phyloP scores from a whole-genome alignment of 2,329 filamentous ascomycete genomes.

The Monosporascus sp. region DNA sequence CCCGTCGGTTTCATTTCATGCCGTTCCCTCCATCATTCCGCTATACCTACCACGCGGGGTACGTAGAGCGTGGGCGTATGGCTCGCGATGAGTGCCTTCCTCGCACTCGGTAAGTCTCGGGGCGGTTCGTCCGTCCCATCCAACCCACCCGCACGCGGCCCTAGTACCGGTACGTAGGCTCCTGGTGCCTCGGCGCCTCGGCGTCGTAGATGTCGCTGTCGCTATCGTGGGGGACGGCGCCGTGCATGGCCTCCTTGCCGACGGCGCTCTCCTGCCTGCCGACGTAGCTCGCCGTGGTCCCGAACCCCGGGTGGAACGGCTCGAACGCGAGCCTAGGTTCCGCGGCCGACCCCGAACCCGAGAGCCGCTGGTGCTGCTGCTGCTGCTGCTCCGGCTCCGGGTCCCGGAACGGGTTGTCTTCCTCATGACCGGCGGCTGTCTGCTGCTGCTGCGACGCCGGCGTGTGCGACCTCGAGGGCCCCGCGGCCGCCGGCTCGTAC shows the following conservation, averaged over 20 bases:
- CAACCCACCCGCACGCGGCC: neutral
- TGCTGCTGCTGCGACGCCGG: slow-evolving; percentile 10
- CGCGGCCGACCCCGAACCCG: slow-evolving; percentile 10
- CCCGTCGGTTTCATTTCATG: too few species aligned
- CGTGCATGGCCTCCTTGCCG: slow-evolving; percentile 38
- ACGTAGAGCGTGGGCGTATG: too few species aligned
- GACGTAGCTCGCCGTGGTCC: slow-evolving; percentile 28
- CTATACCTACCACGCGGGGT: too few species aligned
- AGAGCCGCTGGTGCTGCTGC: slow-evolving; percentile 4
- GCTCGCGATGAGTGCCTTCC: too few species aligned
- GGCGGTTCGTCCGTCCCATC: neutral
- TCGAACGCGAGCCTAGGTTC: slow-evolving; percentile 26
- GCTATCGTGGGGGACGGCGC: slow-evolving; percentile 25
- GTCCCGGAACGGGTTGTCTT: slow-evolving; percentile 31
- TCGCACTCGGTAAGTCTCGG: too few species aligned
- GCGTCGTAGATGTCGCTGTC: slow-evolving; percentile 36
- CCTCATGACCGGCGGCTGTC: slow-evolving; percentile 4
- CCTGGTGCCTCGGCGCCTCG: slow-evolving; percentile 30
- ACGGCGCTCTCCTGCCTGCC: slow-evolving; percentile 36
- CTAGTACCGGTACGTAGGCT: slow-evolving; percentile 31
- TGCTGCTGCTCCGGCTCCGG: slow-evolving; percentile 17
- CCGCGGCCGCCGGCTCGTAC: slow-evolving; percentile 16
- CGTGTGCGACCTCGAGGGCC: slow-evolving; percentile 24
- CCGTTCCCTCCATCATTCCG: too few species aligned
- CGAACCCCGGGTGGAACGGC: slow-evolving; percentile 31